A percentile compares a stretch with the other conserved stretches of the same genome.
phyloP scores from a whole-genome alignment of 257 asterid genomes.

The Primulina eburnea region DNA sequence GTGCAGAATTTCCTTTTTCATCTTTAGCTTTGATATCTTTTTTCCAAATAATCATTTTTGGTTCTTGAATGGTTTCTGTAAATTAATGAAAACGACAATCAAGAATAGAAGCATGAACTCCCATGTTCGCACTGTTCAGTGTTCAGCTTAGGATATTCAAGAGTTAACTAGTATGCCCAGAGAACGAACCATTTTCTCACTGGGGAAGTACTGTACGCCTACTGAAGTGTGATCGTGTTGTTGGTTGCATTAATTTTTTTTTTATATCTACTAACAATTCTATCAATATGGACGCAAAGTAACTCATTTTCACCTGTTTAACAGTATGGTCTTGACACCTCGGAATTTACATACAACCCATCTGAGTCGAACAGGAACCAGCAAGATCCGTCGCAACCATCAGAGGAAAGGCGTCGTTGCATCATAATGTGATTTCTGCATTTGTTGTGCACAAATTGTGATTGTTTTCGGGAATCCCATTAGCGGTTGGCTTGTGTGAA shows the following conservation, averaged over 20 bases:
- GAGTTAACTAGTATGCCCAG: neutral
- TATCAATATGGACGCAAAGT: neutral
- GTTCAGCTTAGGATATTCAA: neutral
- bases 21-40: neutral
- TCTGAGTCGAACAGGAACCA: conserved; percentile 71
- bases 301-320: conserved; percentile 27
- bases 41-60: neutral
- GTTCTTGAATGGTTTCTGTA: neutral
- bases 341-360: conserved; percentile 94
- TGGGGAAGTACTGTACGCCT: neutral
- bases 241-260: neutral
- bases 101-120: neutral
- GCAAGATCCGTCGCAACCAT: conserved; percentile 57
- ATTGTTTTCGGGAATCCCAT: conserved; percentile 23
- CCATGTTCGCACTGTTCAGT: neutral
- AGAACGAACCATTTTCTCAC: neutral
- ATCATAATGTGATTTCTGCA: conserved; percentile 61
- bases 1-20: conserved; percentile 31
- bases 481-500: conserved; percentile 17
- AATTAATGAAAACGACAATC: neutral
- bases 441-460: conserved; percentile 24
- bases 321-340: conserved; percentile 97
- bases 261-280: neutral
- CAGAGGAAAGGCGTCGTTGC: conserved; percentile 78
- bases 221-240: neutral